Evolutionary conservation across 306 rosid genomes (phyloP).

Genomic region (Acacia acuminata): DNA sequence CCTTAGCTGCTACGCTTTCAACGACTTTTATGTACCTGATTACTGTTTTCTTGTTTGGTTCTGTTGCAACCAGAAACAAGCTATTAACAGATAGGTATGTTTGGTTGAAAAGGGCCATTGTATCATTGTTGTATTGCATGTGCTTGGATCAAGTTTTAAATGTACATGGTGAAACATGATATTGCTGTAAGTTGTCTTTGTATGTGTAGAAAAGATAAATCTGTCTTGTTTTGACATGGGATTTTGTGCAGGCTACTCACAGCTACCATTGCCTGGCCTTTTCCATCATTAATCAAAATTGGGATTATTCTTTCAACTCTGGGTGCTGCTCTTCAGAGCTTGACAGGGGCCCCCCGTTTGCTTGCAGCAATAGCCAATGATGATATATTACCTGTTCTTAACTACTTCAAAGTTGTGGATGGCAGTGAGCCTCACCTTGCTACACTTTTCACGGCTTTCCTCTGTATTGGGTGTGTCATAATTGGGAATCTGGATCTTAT

Average conservation of each 20-base stretch:
- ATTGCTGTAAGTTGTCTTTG: neutral
- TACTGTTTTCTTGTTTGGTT: slow-evolving; percentile 85
- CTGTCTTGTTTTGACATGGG: slow-evolving; percentile 37
- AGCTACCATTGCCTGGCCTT: slow-evolving; percentile 96
- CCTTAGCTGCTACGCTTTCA: slow-evolving; percentile 82
- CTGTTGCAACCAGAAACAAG: slow-evolving; percentile 77
- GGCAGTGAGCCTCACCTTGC: slow-evolving; percentile 88
- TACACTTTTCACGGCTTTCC: slow-evolving; percentile 86
- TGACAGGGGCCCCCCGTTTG: slow-evolving; percentile 98
- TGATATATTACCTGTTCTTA: slow-evolving; percentile 89
- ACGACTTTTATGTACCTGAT: slow-evolving; percentile 76
- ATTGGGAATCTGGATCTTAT: slow-evolving; percentile 99
- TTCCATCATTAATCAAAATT: slow-evolving; percentile 84
- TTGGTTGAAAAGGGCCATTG: neutral
- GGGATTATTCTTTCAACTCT: slow-evolving; percentile 97
- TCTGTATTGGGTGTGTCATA: slow-evolving; percentile 88
- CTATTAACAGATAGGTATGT: slow-evolving; percentile 89
- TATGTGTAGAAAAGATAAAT: neutral
- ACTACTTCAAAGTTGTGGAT: slow-evolving; percentile 86
- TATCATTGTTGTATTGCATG: neutral
- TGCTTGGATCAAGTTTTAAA: neutral
- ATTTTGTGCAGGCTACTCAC: slow-evolving; percentile 87
- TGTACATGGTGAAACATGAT: neutral
- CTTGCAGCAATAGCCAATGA: slow-evolving; percentile 99
- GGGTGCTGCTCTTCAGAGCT: slow-evolving; percentile 99